phyloP scores from a whole-genome alignment of 1,284 basidiomycete genomes.

The Tausonia pullulans region DNA sequence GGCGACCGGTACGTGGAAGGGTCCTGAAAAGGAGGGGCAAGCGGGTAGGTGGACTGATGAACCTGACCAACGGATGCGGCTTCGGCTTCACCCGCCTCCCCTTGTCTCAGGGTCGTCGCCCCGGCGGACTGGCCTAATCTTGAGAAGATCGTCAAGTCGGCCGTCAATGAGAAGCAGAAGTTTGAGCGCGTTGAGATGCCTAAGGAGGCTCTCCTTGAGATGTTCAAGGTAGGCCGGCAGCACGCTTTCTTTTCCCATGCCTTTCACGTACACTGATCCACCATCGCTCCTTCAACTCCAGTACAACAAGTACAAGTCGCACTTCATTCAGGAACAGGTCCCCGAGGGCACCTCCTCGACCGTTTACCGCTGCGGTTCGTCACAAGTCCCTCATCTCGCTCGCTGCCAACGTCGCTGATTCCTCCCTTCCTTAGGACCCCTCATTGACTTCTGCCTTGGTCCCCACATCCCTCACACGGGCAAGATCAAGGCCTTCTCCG shows the following conservation, averaged over 20 bases:
- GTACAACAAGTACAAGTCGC: slow-evolving; percentile 99
- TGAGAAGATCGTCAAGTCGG: slow-evolving; percentile 77
- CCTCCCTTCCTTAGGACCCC: slow-evolving; percentile 41
- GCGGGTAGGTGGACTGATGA: background rate
- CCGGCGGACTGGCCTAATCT: slow-evolving; percentile 76
- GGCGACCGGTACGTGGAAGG: slow-evolving; percentile 23
- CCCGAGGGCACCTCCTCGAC: slow-evolving; percentile 95
- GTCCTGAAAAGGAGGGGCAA: background rate
- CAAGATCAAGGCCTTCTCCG: slow-evolving; percentile 90
- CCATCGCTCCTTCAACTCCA: slow-evolving; percentile 29
- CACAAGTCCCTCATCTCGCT: background rate
- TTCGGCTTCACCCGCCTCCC: background rate
- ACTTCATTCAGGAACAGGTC: slow-evolving; percentile 91
- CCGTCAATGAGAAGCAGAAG: slow-evolving; percentile 92
- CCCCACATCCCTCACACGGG: slow-evolving; percentile 98
- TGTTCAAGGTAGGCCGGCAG: slow-evolving; percentile 69
- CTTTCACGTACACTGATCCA: slow-evolving; percentile 15
- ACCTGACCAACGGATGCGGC: background rate
- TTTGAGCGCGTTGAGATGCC: slow-evolving; percentile 90
- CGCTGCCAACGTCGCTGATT: too few relatives aligned
- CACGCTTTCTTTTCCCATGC: background rate
- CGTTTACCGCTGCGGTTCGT: slow-evolving; percentile 82
- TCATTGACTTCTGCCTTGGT: slow-evolving; percentile 95
- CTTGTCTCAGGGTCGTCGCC: slow-evolving; percentile 49
- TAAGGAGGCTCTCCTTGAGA: slow-evolving; percentile 88